A percentile compares a stretch with the other conserved stretches of the same genome.
Evolutionary conservation across 2,329 filamentous ascomycete species (phyloP).

Genomic region (Aspergillaceae sp.): DNA sequence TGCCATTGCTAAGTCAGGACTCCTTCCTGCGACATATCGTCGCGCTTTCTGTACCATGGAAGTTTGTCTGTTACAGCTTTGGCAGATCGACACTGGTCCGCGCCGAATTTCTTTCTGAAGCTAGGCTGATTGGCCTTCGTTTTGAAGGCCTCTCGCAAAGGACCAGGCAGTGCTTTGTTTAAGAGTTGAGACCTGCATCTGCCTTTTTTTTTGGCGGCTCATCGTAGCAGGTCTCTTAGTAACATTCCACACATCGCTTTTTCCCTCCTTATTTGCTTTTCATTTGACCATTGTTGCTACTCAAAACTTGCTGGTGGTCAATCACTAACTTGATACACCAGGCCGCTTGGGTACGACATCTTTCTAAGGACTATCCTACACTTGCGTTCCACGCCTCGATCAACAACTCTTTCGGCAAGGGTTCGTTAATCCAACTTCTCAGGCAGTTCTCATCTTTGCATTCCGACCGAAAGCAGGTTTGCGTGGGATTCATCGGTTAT

Average conservation of each 20-base stretch:
- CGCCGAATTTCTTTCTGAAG: slow-evolving; percentile 55
- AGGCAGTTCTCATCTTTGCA: slow-evolving; percentile 89
- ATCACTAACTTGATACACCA: slow-evolving; percentile 38
- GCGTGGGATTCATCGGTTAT: slow-evolving; percentile 78
- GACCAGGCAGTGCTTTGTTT: slow-evolving; percentile 73
- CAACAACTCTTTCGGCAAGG: slow-evolving; percentile 94
- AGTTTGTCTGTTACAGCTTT: slow-evolving; percentile 95
- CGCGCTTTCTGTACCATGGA: slow-evolving; percentile 55
- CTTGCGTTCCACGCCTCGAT: slow-evolving; percentile 91
- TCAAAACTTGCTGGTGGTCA: slow-evolving; percentile 20
- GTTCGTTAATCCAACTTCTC: slow-evolving; percentile 81
- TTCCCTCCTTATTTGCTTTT: slow-evolving; percentile 29
- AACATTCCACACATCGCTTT: slow-evolving; percentile 73
- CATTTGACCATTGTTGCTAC: slow-evolving; percentile 14
- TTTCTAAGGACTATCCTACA: slow-evolving; percentile 88
- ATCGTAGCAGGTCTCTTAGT: slow-evolving; percentile 88
- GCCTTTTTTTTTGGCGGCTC: slow-evolving; percentile 46
- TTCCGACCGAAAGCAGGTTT: slow-evolving; percentile 86
- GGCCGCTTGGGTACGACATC: slow-evolving; percentile 83
- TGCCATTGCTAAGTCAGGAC: slow-evolving; percentile 79
- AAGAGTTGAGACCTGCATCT: slow-evolving; percentile 90
- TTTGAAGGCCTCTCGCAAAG: slow-evolving; percentile 74
- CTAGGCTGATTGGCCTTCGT: slow-evolving; percentile 70
- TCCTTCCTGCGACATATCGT: slow-evolving; percentile 53
- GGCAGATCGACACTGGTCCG: slow-evolving; percentile 82